Percentiles rank a stretch among this genome's conserved stretches.
Conservation (phyloP, 129 eudicot species). For the Lactuca saligna region DNA sequence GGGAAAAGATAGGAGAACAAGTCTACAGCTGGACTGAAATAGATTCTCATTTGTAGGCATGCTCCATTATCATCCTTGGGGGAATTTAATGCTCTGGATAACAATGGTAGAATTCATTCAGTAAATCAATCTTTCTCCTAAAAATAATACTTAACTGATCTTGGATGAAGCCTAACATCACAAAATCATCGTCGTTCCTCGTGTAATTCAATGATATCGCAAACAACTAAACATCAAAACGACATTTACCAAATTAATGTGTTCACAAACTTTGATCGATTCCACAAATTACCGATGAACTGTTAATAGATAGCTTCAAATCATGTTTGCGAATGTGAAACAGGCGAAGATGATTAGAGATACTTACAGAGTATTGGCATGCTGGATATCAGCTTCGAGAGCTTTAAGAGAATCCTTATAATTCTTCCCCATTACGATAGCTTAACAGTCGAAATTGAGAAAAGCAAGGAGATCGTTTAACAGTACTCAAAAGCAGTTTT, state of each 20-base stretch:
- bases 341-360: neutral
- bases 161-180: neutral
- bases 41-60: constrained; percentile 56
- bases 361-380: constrained; percentile 67
- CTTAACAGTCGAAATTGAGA: neutral
- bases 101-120: neutral
- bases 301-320: neutral
- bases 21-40: constrained; percentile 56
- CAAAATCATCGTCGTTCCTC: neutral
- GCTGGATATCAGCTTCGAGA: constrained; percentile 80
- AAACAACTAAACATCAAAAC: neutral
- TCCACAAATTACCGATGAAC: neutral
- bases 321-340: neutral
- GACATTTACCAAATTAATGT: neutral
- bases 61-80: constrained; percentile 55
- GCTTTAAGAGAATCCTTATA: constrained; percentile 72
- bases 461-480: neutral
- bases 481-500: constrained; percentile 16
- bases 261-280: neutral
- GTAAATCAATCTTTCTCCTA: neutral
- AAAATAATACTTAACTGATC: no score
- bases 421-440: constrained; percentile 44
- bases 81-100: constrained; percentile 49
- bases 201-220: neutral
- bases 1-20: constrained; percentile 54